phyloP scores from a whole-genome alignment of 2,329 filamentous ascomycete genomes.

The Apiospora saccharicola region DNA sequence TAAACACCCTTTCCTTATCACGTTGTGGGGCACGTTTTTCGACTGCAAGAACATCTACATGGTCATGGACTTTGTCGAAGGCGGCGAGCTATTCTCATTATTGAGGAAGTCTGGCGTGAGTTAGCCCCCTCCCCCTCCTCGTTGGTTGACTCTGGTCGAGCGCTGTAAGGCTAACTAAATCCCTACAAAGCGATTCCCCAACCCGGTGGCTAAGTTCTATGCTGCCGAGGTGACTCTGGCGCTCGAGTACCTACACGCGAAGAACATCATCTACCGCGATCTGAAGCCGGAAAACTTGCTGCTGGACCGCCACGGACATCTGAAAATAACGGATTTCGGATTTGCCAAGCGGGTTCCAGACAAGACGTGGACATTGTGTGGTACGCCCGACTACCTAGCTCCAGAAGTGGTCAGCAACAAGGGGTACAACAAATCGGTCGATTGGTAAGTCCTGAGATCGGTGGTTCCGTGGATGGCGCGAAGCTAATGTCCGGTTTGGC shows the following conservation, averaged over 20 bases:
- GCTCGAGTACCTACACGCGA: slow-evolving; percentile 91
- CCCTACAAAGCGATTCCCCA: slow-evolving; percentile 82
- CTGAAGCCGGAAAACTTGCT: slow-evolving; percentile 95
- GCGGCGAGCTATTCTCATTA: slow-evolving; percentile 94
- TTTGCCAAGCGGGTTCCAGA: slow-evolving; percentile 98
- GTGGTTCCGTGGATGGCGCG: not conserved
- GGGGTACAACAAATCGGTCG: slow-evolving; percentile 99
- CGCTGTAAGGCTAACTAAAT: slow-evolving; percentile 22
- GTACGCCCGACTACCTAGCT: slow-evolving; percentile 95
- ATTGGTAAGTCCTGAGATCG: slow-evolving; percentile 74
- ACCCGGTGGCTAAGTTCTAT: slow-evolving; percentile 99
- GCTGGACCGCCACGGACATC: slow-evolving; percentile 88
- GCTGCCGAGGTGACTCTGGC: slow-evolving; percentile 96
- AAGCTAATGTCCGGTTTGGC: slow-evolving; percentile 5
- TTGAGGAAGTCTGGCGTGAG: slow-evolving; percentile 89
- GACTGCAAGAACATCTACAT: slow-evolving; percentile 97
- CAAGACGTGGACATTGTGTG: slow-evolving; percentile 98
- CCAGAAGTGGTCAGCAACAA: slow-evolving; percentile 99
- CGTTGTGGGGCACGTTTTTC: slow-evolving; percentile 97
- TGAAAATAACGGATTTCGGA: slow-evolving; percentile 98
- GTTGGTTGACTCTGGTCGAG: not conserved
- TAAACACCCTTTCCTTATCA: slow-evolving; percentile 97
- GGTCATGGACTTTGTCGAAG: slow-evolving; percentile 99
- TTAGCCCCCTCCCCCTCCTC: slow-evolving; percentile 29
- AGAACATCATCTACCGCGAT: slow-evolving; percentile 97